phyloP scores from a whole-genome alignment of 1,284 basidiomycete genomes.

The Earliella scabrosa region DNA sequence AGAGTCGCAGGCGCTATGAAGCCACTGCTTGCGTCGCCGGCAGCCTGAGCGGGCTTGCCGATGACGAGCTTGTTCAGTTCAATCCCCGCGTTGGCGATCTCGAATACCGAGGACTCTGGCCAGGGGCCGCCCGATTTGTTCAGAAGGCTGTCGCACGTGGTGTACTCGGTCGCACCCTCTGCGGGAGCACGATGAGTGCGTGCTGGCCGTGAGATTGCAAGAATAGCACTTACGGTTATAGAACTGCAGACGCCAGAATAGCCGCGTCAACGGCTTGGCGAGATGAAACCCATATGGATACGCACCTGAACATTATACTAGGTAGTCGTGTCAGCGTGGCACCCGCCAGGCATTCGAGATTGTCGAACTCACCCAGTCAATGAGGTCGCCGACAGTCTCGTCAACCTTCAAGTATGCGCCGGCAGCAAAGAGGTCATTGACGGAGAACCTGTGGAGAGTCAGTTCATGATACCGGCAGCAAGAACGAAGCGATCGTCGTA shows the following conservation, averaged over 20 bases:
- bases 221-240: constrained; percentile 57
- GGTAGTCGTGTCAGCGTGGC: neutral
- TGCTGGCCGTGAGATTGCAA: neutral
- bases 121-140: constrained; percentile 53
- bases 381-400: constrained; percentile 51
- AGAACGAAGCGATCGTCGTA: constrained; percentile 10
- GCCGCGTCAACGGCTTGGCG: neutral
- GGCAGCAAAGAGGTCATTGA: constrained; percentile 47
- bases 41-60: constrained; percentile 60
- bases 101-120: constrained; percentile 58
- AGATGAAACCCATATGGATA: neutral
- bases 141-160: constrained; percentile 57
- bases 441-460: constrained; percentile 48
- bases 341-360: neutral
- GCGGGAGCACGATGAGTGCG: neutral
- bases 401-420: constrained; percentile 67
- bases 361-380: constrained; percentile 39
- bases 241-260: constrained; percentile 42
- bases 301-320: constrained; percentile 52
- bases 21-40: constrained; percentile 58
- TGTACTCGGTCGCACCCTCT: constrained; percentile 64
- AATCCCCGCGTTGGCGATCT: constrained; percentile 62
- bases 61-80: constrained; percentile 56
- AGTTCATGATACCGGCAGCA: constrained; percentile 8
- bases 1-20: constrained; percentile 57